Conservation (phyloP, 176 grass and related monocot genomes). For the Oryza punctata region DNA sequence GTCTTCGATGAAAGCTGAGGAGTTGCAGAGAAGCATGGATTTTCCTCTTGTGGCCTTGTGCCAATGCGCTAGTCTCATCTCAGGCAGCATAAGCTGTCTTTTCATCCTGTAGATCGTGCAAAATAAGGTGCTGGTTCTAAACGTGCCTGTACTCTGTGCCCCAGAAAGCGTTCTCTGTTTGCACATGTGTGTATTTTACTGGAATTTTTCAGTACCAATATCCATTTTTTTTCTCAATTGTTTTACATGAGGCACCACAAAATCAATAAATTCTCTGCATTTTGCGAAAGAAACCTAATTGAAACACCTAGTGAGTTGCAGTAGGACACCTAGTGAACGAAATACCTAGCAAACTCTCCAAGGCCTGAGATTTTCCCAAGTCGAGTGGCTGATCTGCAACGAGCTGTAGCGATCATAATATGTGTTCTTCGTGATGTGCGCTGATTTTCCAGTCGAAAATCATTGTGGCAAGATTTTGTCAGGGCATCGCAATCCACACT, state of each 20-base stretch:
- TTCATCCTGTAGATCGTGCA: not conserved
- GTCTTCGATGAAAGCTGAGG: not conserved
- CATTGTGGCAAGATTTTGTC: conserved; percentile 12
- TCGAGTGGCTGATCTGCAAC: conserved; percentile 23
- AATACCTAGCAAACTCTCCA: not conserved
- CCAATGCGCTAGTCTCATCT: conserved; percentile 5
- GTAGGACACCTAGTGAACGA: not conserved
- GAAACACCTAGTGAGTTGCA: not conserved
- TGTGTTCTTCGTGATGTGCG: not conserved
- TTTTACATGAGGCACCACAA: not conserved
- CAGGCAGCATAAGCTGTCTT: not conserved
- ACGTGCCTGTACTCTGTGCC: not conserved
- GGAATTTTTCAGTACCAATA: not conserved
- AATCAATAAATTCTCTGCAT: not conserved
- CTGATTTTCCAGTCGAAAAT: not conserved
- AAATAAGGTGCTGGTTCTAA: not conserved
- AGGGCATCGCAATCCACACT: conserved; percentile 15
- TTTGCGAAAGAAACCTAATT: not conserved
- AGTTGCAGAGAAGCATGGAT: not conserved
- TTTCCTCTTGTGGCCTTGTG: conserved; percentile 27
- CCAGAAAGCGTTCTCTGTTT: not conserved
- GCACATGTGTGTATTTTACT: not conserved
- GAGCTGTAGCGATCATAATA: conserved; percentile 16
- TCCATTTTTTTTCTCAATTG: not conserved
- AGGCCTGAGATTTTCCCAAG: conserved; percentile 28